phyloP scores from a whole-genome alignment of 768 basidiomycete species.

The Hypholoma sublateritium region DNA sequence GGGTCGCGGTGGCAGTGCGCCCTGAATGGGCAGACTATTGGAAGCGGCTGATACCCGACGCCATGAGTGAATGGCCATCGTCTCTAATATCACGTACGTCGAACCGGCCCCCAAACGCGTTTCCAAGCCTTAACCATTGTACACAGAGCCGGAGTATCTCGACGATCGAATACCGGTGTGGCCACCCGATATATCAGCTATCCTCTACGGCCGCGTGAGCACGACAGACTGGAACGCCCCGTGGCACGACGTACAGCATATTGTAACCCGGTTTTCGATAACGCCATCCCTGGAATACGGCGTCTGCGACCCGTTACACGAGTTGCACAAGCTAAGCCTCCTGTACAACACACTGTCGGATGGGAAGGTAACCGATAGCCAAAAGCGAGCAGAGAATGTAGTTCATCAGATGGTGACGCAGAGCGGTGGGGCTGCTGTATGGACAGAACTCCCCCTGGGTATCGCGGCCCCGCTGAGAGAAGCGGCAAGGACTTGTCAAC shows the following conservation, averaged over 20 bases:
- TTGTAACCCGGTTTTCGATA: slow-evolving; percentile 48
- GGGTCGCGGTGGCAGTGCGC: slow-evolving; percentile 59
- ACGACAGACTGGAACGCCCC: slow-evolving; percentile 71
- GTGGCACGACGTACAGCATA: slow-evolving; percentile 45
- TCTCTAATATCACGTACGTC: slow-evolving; percentile 41
- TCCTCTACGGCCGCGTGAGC: slow-evolving; percentile 58
- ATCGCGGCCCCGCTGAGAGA: slow-evolving; percentile 80
- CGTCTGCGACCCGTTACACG: slow-evolving; percentile 53
- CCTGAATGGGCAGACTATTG: slow-evolving; percentile 94
- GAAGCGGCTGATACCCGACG: slow-evolving; percentile 75
- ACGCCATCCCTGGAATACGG: slow-evolving; percentile 63
- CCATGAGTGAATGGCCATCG: slow-evolving; percentile 59
- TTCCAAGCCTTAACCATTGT: background rate
- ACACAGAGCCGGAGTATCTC: slow-evolving; percentile 44
- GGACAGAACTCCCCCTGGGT: slow-evolving; percentile 64
- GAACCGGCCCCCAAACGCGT: background rate
- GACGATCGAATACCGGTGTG: slow-evolving; percentile 74
- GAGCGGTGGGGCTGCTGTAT: slow-evolving; percentile 43
- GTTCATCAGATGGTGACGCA: slow-evolving; percentile 54
- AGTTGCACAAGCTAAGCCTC: slow-evolving; percentile 51
- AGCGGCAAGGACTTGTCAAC: slow-evolving; percentile 80
- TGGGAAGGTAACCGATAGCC: slow-evolving; percentile 43
- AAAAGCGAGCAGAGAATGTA: slow-evolving; percentile 68
- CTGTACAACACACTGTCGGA: slow-evolving; percentile 65
- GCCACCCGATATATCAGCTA: slow-evolving; percentile 76